A percentile compares a stretch with the other conserved stretches of the same genome.
Evolutionary conservation across 768 basidiomycete genomes (phyloP).

Genomic region (Leccinum sublutescens): DNA sequence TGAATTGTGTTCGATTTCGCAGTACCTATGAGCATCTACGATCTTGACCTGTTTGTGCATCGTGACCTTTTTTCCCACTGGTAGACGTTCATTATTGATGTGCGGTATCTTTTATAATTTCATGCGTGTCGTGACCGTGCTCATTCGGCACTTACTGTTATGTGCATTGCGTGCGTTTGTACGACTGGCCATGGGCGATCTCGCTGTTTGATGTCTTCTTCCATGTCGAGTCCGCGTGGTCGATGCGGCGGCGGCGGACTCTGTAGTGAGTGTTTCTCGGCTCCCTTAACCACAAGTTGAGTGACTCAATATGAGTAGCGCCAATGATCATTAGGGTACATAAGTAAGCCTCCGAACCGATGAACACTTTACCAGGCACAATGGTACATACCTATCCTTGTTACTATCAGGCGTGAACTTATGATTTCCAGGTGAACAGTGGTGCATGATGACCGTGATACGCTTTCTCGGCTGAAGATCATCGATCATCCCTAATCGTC

Average conservation of each 20-base stretch:
- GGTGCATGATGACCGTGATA: neutral
- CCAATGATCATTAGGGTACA: neutral
- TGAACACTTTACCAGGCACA: neutral
- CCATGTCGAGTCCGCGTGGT: neutral
- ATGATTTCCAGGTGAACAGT: neutral
- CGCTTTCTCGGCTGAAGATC: neutral
- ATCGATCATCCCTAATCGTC: neutral
- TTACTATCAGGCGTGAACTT: neutral
- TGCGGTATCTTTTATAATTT: neutral
- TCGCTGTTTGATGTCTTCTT: neutral
- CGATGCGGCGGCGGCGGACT: neutral
- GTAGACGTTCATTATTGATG: neutral
- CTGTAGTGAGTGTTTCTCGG: neutral
- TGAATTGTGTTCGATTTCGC: neutral
- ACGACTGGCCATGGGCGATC: neutral
- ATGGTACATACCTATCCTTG: neutral
- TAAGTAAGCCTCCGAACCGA: neutral
- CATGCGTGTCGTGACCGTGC: too few species aligned
- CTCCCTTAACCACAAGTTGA: neutral
- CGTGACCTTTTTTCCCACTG: too few species aligned
- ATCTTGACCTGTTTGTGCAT: neutral
- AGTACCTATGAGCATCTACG: neutral
- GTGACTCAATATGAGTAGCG: neutral
- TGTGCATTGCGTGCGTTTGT: neutral
- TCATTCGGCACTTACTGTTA: neutral